Evolutionary conservation across 177 flowering plant genomes (phyloP).

Genomic region (Vitis hybrid): DNA sequence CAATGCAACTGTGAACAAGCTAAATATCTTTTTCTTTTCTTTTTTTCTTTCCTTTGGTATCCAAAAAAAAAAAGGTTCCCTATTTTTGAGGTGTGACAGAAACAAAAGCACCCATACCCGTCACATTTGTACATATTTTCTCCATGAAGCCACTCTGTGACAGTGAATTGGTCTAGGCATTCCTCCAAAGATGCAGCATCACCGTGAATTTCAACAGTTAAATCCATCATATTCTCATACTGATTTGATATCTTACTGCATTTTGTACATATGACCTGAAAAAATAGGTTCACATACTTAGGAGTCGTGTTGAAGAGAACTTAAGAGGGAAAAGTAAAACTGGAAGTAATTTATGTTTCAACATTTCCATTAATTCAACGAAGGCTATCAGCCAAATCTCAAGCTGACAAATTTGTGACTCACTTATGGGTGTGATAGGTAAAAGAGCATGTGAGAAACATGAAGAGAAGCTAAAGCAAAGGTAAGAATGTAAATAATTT

Average conservation of each 20-base stretch:
- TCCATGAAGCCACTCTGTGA: conserved; percentile 85
- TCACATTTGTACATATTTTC: conserved; percentile 96
- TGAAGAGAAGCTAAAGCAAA: too few species aligned
- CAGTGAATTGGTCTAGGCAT: conserved; percentile 88
- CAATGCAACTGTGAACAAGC: neutral
- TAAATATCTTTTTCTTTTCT: too few species aligned
- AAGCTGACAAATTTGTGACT: too few species aligned
- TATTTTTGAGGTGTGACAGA: neutral
- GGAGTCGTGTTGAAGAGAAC: neutral
- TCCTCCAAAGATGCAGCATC: conserved; percentile 83
- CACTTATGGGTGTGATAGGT: too few species aligned
- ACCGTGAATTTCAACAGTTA: conserved; percentile 97
- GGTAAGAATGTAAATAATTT: too few species aligned
- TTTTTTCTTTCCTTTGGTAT: too few species aligned
- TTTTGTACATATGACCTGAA: conserved; percentile 75
- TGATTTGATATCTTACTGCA: conserved; percentile 77
- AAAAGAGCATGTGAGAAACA: too few species aligned
- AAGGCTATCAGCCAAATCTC: too few species aligned
- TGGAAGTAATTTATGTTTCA: too few species aligned
- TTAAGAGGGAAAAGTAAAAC: neutral
- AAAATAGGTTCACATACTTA: neutral
- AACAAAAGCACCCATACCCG: conserved; percentile 50
- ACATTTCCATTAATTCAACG: too few species aligned
- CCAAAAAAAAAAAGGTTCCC: too few species aligned
- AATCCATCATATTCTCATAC: conserved; percentile 97